Evolutionary conservation across 2,329 filamentous ascomycete genomes (phyloP).

Genomic region (Lachnellula suecica): DNA sequence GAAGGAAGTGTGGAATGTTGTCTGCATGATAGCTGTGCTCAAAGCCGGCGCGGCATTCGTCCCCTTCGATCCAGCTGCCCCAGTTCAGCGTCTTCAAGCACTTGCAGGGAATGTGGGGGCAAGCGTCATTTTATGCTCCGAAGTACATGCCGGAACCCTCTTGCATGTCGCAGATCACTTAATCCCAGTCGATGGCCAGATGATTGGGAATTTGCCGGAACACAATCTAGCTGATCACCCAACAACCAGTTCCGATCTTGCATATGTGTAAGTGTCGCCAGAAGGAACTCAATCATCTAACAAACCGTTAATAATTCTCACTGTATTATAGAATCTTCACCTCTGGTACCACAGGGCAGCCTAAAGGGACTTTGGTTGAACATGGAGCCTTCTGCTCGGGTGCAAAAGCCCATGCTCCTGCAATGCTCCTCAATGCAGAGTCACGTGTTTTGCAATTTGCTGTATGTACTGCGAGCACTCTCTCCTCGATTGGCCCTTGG

Average conservation of each 20-base stretch:
- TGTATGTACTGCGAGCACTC: not conserved
- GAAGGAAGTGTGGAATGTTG: conserved; percentile 23
- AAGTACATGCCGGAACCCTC: not conserved
- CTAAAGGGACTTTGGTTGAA: conserved; percentile 20
- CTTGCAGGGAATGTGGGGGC: conserved; percentile 9
- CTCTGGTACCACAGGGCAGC: conserved; percentile 24
- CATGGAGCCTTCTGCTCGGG: conserved; percentile 14
- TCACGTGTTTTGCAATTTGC: conserved; percentile 22
- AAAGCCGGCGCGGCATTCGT: conserved; percentile 30
- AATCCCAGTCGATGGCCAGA: not conserved
- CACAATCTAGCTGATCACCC: not conserved
- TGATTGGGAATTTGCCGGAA: not conserved
- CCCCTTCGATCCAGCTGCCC: conserved; percentile 24
- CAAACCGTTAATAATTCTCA: no score
- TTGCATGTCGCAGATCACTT: not conserved
- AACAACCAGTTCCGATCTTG: conserved; percentile 3
- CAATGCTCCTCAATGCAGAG: not conserved
- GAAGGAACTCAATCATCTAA: no score
- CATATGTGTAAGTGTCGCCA: conserved; percentile 6
- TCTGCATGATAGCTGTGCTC: conserved; percentile 29
- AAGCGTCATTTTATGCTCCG: conserved; percentile 11
- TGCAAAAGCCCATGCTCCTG: conserved; percentile 6
- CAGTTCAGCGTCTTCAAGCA: conserved; percentile 4
- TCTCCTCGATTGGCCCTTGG: not conserved
- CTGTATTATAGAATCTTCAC: conserved; percentile 19